A percentile compares a stretch with the other conserved stretches of the same genome.
These are phyloP conservation scores for Eucalyptus cloeziana DNA, from an alignment of 345 rosid genomes.

Conservation along the genomic window DNA sequence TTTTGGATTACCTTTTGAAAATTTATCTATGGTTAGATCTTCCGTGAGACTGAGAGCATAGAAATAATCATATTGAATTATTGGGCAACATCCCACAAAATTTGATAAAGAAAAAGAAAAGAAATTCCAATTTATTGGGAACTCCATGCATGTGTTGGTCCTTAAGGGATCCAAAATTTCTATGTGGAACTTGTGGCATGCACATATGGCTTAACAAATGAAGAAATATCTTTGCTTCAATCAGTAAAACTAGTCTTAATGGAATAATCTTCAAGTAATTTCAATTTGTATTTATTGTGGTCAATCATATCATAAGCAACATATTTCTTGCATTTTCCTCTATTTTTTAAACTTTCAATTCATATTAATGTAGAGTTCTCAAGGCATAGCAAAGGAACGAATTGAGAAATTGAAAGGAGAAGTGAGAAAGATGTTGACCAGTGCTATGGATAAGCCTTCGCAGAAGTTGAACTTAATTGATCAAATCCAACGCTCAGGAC, in stretches of 20 bases:
- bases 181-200: no score
- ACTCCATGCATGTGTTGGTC: no score
- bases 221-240: neutral
- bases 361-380: neutral
- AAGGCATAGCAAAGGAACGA: neutral
- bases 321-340: neutral
- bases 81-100: no score
- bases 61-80: neutral
- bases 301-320: neutral
- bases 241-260: no score
- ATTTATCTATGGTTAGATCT: neutral
- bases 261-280: no score
- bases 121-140: no score
- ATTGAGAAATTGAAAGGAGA: neutral
- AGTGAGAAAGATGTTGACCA: constrained; percentile 4
- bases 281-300: neutral
- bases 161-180: no score
- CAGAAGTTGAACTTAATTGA: neutral
- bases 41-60: neutral
- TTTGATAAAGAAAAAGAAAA: no score
- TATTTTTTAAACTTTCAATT: neutral
- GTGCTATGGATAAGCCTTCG: neutral
- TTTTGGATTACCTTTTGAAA: no score
- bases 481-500: constrained; percentile 2
- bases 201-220: neutral